These are phyloP conservation scores for Trichosporon sp. DNA, from an alignment of 1,284 basidiomycete species.

Conservation along the genomic window DNA sequence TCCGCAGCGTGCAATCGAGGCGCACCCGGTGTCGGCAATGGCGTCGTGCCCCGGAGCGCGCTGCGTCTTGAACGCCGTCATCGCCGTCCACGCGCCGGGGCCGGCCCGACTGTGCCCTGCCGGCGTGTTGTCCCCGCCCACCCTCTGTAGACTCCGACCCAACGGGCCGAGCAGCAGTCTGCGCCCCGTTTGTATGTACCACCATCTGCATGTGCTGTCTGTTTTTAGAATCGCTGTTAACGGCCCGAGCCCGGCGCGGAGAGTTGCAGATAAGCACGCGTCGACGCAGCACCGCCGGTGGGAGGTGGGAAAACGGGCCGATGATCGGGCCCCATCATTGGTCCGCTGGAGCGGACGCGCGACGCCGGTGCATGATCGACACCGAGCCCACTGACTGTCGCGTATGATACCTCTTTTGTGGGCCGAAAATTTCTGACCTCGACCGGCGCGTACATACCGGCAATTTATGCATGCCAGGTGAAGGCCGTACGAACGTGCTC, in stretches of 20 bases:
- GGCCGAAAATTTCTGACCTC: not conserved
- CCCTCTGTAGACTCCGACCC: not conserved
- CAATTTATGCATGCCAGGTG: not conserved
- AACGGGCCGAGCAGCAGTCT: not conserved
- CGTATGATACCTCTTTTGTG: too few relatives aligned
- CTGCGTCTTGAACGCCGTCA: too few relatives aligned
- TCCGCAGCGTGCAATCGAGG: too few relatives aligned
- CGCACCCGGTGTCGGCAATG: too few relatives aligned
- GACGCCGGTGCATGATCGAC: not conserved
- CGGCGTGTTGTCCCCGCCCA: not conserved
- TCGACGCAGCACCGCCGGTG: too few relatives aligned
- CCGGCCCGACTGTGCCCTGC: too few relatives aligned
- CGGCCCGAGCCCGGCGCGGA: not conserved
- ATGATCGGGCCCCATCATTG: not conserved
- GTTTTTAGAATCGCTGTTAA: not conserved
- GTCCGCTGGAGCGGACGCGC: not conserved
- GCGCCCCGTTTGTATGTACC: not conserved
- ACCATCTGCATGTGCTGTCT: not conserved
- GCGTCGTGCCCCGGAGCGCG: too few relatives aligned
- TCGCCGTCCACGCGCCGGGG: too few relatives aligned
- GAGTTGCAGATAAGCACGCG: not conserved
- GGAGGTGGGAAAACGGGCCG: not conserved
- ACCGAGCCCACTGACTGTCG: not conserved
- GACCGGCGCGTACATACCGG: too few relatives aligned
- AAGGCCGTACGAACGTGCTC: not conserved